These are phyloP conservation scores for Adansonia rubrostipa DNA, from an alignment of 441 rosid species.

Conservation along the genomic window DNA sequence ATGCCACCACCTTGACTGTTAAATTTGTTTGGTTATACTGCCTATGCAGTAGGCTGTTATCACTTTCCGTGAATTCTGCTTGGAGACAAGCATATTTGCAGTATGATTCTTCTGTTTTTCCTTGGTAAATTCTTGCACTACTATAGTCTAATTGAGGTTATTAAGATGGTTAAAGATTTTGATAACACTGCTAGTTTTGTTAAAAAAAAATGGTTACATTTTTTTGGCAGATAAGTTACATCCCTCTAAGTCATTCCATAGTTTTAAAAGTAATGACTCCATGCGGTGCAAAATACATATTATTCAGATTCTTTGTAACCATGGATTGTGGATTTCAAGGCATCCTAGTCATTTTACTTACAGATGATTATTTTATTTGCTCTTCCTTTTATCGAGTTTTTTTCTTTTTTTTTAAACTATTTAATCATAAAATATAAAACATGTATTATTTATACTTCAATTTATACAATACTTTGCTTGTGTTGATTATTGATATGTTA, in stretches of 20 bases:
- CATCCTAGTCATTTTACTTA: background rate
- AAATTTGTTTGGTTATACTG: background rate
- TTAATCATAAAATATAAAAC: background rate
- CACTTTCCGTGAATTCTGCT: background rate
- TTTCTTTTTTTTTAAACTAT: too few relatives aligned
- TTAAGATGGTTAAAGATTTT: background rate
- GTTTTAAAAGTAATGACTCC: background rate
- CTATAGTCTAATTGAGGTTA: background rate
- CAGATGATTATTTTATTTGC: background rate
- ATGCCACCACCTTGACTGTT: background rate
- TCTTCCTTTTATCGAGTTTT: too few relatives aligned
- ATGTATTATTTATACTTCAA: constrained; percentile 1
- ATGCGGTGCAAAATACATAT: background rate
- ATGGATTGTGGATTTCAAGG: background rate
- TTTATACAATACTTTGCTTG: constrained; percentile 27
- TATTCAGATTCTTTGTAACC: background rate
- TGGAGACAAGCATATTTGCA: background rate
- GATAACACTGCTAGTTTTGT: background rate
- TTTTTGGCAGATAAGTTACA: background rate
- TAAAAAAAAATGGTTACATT: too few relatives aligned
- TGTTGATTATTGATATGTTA: constrained; percentile 37
- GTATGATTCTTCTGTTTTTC: background rate
- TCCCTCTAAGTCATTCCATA: background rate
- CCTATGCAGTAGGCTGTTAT: background rate
- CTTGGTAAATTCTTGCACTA: background rate